Conservation (phyloP, 1,284 basidiomycete genomes). For the Boletus sp. region DNA sequence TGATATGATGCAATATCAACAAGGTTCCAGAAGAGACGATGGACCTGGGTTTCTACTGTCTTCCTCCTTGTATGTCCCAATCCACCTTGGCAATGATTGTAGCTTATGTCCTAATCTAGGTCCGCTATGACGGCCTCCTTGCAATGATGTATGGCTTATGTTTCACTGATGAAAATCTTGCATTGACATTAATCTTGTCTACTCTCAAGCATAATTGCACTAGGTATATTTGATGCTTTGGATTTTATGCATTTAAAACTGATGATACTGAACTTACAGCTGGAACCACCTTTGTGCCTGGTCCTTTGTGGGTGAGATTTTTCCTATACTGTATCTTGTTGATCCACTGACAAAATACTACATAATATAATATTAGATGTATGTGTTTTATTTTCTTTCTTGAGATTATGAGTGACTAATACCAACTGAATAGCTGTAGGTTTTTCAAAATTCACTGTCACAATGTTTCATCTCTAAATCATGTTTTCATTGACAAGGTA, state of each 20-base stretch:
- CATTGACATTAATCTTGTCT: background rate
- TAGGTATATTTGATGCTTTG: background rate
- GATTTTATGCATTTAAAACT: background rate
- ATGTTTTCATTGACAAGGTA: background rate
- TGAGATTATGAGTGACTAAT: background rate
- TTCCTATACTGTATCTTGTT: too few relatives aligned
- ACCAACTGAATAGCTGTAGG: constrained; percentile 6
- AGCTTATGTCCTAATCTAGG: background rate
- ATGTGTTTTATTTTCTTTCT: background rate
- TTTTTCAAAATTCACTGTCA: too few relatives aligned
- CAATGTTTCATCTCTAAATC: background rate
- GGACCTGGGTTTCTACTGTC: constrained; percentile 8
- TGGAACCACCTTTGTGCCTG: constrained; percentile 7
- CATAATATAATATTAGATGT: background rate
- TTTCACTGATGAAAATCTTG: background rate
- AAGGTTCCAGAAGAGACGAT: constrained; percentile 3
- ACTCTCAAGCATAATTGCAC: background rate
- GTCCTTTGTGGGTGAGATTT: constrained; percentile 6
- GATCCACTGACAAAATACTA: background rate
- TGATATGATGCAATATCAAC: background rate
- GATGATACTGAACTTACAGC: background rate
- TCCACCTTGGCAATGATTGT: background rate
- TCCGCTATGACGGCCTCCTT: constrained; percentile 2
- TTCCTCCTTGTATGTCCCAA: constrained; percentile 6
- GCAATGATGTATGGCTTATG: background rate